Conservation (phyloP, 805 yeast species). For the Kazachstania psychrophila region DNA sequence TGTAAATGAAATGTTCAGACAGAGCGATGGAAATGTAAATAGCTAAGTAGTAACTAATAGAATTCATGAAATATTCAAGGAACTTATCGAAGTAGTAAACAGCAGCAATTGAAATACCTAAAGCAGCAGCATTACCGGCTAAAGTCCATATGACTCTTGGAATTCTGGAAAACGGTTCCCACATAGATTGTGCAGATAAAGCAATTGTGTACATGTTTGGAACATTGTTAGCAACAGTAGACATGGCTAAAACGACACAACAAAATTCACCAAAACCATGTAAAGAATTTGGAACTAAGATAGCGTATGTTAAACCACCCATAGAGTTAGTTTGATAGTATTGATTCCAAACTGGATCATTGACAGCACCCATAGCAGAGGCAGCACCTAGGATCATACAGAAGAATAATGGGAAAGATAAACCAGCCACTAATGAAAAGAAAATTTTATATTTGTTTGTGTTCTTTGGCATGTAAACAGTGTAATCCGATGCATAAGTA, state of each 20-base stretch:
- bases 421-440: conserved; percentile 52
- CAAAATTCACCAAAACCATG: conserved; percentile 88
- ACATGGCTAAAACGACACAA: conserved; percentile 72
- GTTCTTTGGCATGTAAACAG: conserved; percentile 69
- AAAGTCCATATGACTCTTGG: conserved; percentile 84
- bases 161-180: conserved; percentile 61
- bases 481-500: conserved; percentile 84
- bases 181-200: conserved; percentile 74
- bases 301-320: conserved; percentile 78
- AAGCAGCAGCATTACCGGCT: conserved; percentile 60
- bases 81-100: conserved; percentile 63
- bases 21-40: conserved; percentile 67
- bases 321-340: conserved; percentile 46
- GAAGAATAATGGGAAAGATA: conserved; percentile 59
- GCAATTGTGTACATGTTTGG: conserved; percentile 92
- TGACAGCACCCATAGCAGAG: conserved; percentile 55
- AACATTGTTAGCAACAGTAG: conserved; percentile 84
- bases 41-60: conserved; percentile 85
- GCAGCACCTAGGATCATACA: conserved; percentile 82
- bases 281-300: conserved; percentile 68
- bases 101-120: conserved; percentile 86
- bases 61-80: conserved; percentile 81
- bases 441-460: conserved; percentile 53
- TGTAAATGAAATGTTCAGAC: conserved; percentile 79
- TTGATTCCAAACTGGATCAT: conserved; percentile 37